Evolutionary conservation across 768 basidiomycete species (phyloP).

Genomic region (Trametopsis cervina): DNA sequence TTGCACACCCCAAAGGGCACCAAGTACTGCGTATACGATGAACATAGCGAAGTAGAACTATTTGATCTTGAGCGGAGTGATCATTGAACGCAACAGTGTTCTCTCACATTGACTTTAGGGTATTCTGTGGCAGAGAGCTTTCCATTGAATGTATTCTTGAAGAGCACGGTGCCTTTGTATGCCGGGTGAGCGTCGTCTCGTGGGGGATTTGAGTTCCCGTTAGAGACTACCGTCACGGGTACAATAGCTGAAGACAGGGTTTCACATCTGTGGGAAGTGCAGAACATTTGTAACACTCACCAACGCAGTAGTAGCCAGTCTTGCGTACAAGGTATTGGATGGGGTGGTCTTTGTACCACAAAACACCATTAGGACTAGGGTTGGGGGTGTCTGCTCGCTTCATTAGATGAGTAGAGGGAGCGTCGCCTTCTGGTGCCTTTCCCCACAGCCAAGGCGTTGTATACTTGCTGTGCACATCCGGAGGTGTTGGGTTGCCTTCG

Average conservation of each 20-base stretch:
- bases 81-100: background rate
- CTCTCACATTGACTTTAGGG: constrained; percentile 88
- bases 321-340: constrained; percentile 79
- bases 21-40: constrained; percentile 66
- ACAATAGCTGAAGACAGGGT: constrained; percentile 54
- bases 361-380: constrained; percentile 41
- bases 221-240: constrained; percentile 73
- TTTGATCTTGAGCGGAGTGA: background rate
- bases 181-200: constrained; percentile 62
- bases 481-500: constrained; percentile 49
- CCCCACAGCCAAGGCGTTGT: constrained; percentile 51
- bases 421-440: no score
- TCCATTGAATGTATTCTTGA: constrained; percentile 85
- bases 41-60: constrained; percentile 89
- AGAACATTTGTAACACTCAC: constrained; percentile 37
- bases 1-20: constrained; percentile 70
- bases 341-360: constrained; percentile 51
- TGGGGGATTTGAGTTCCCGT: constrained; percentile 5
- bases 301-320: constrained; percentile 95
- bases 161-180: constrained; percentile 75
- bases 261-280: background rate
- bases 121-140: constrained; percentile 90
- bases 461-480: constrained; percentile 37
- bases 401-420: constrained; percentile 31
- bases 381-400: constrained; percentile 30